A percentile compares a stretch with the other conserved stretches of the same genome.
Evolutionary conservation across 768 basidiomycete species (phyloP).

Genomic region (Dentipellis fragilis): DNA sequence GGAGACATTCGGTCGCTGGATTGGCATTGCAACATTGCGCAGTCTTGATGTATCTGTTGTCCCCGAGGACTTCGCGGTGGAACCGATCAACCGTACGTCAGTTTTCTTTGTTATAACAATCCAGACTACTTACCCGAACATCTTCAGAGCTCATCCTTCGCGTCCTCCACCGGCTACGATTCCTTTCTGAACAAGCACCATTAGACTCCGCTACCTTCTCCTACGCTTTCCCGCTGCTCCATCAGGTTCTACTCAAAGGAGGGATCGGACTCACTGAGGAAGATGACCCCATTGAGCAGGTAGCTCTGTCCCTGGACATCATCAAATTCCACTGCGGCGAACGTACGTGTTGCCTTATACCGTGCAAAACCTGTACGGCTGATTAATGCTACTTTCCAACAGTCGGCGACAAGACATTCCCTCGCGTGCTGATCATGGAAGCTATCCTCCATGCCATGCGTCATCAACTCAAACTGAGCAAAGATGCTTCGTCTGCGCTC

Average conservation of each 20-base stretch:
- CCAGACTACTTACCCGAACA: neutral
- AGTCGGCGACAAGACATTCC: slow-evolving; percentile 70
- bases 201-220: slow-evolving; percentile 84
- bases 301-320: slow-evolving; percentile 61
- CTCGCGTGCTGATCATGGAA: slow-evolving; percentile 59
- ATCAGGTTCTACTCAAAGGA: slow-evolving; percentile 54
- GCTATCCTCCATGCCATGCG: slow-evolving; percentile 65
- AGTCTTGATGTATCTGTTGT: slow-evolving; percentile 55
- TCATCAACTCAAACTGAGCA: slow-evolving; percentile 70
- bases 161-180: slow-evolving; percentile 76
- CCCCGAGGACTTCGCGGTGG: slow-evolving; percentile 62
- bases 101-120: neutral
- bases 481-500: slow-evolving; percentile 74
- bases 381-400: neutral
- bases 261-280: slow-evolving; percentile 57
- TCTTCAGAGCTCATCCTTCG: slow-evolving; percentile 67
- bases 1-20: slow-evolving; percentile 54
- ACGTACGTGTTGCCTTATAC: slow-evolving; percentile 36
- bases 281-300: slow-evolving; percentile 74
- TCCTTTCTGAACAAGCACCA: slow-evolving; percentile 68
- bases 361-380: no score
- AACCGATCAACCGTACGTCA: slow-evolving; percentile 49
- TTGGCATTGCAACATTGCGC: slow-evolving; percentile 79
- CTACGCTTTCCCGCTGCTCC: slow-evolving; percentile 68
- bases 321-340: slow-evolving; percentile 63